Base-by-base conservation (phyloP, 2,329 filamentous ascomycete genomes). In the Spiromastix sp. region DNA sequence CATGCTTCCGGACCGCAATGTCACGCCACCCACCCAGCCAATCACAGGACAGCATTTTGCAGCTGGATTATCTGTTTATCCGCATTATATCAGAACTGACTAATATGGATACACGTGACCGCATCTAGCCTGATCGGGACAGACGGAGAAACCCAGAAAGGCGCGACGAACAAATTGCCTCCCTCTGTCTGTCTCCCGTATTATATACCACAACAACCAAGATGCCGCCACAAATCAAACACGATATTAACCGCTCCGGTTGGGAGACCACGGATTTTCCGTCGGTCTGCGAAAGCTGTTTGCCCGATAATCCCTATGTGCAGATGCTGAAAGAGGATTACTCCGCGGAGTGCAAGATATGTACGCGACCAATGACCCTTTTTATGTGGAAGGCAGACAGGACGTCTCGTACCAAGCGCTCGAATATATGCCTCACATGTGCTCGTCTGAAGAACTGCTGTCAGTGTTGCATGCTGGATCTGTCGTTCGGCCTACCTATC, bases 261-360 rank as follows among this genome's bases (percentile, higher is more conserved):
- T 95, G 87, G 86, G 91, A 98, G 63, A 82, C 85, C 4, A 66
- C 63, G 13, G 65, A 68, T 43, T 68, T 68, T 27, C 65, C 65
- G 2, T 68, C 65, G 2, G 64, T 66, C 11, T 68, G 76, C 67
- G 91, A 98, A 63, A 86, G 79, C 54, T 98, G 91, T 58, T 74
- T 98, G 2, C 87, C 89, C 11, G 87, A 94, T 42, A 96, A 96
- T 51, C 89, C 89, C 2, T 98, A 93, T 54, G 91, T 98, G 28
- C 91, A 96, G 63, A 96, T 98, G 87, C 71, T 98, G 41, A 98
- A 98, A 63, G 86, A 96, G 56, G 89, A 98, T 59, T 79, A 93
- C 52, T 91, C 86, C 50, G 84, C 81, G 38, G 81, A 87, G 63
- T 85, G 82, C 71, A 83, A 83, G 67, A 67, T 83, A 46, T 98